Evolutionary conservation across 129 eudicot species (phyloP).

Genomic region (Chrysanthemum makinoi): DNA sequence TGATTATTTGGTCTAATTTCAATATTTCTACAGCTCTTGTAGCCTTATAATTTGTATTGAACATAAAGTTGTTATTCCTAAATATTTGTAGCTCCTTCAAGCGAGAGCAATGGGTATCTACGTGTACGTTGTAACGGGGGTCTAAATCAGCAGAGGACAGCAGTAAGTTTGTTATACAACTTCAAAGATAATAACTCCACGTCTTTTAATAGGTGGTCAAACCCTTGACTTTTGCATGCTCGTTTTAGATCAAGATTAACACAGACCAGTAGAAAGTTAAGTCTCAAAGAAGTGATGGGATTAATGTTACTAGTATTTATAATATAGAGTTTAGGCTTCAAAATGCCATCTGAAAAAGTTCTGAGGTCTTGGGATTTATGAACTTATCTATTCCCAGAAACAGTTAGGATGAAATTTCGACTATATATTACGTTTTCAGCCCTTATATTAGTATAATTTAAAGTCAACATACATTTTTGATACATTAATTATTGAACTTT

Average conservation of each 20-base stretch:
- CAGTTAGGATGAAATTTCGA: slow-evolving; percentile 3
- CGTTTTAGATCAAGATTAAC: slow-evolving; percentile 9
- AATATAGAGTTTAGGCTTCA: slow-evolving; percentile 1
- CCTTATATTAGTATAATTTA: slow-evolving; percentile 6
- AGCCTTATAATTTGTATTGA: not conserved
- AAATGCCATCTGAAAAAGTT: not conserved
- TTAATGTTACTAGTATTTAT: not conserved
- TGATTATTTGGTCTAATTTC: slow-evolving; percentile 4
- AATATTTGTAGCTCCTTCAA: slow-evolving; percentile 70
- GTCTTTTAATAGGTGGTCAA: not conserved
- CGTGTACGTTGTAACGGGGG: slow-evolving; percentile 99
- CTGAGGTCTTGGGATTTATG: not conserved
- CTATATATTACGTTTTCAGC: not conserved
- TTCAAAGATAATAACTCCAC: not conserved
- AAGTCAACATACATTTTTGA: not conserved
- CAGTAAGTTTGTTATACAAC: slow-evolving; percentile 52
- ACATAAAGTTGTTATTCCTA: not conserved
- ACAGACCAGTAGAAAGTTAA: not conserved
- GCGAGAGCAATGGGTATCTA: slow-evolving; percentile 80
- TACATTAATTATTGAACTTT: slow-evolving; percentile 1
- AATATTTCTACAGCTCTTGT: slow-evolving; percentile 9
- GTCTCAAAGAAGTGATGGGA: not conserved
- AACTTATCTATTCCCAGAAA: slow-evolving; percentile 12
- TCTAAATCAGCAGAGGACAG: slow-evolving; percentile 93
- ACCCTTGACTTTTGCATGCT: slow-evolving; percentile 2